Percentiles rank a stretch among this genome's conserved stretches.
These are phyloP conservation scores for Astrothelium subdiscretum DNA, from an alignment of 495 filamentous ascomycete genomes.

Conservation along the genomic window DNA sequence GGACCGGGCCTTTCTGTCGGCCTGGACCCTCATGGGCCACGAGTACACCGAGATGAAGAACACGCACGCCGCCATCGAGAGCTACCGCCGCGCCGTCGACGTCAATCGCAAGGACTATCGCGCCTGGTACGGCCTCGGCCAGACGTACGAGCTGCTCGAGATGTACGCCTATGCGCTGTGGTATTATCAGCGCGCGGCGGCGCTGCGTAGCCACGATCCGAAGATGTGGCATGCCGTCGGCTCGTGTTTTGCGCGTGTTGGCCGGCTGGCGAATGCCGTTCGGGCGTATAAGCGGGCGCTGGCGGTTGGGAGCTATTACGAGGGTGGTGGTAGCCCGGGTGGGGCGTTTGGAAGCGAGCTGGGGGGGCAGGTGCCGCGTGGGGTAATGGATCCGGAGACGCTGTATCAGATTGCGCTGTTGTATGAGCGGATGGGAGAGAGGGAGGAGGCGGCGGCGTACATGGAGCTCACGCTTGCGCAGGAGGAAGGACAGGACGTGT, in stretches of 20 bases:
- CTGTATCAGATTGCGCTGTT: slow-evolving; percentile 80
- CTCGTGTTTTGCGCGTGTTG: slow-evolving; percentile 79
- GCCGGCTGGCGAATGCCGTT: slow-evolving; percentile 70
- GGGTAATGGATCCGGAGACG: slow-evolving; percentile 75
- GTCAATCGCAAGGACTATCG: slow-evolving; percentile 95
- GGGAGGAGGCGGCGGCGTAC: slow-evolving; percentile 71
- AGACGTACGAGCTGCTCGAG: slow-evolving; percentile 94
- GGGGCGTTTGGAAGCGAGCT: slow-evolving; percentile 24
- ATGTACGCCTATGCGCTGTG: slow-evolving; percentile 95
- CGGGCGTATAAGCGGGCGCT: slow-evolving; percentile 89
- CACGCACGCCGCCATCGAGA: slow-evolving; percentile 95
- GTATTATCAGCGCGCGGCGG: slow-evolving; percentile 94
- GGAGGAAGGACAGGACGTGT: slow-evolving; percentile 57
- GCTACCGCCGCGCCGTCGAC: slow-evolving; percentile 90
- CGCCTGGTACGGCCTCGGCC: slow-evolving; percentile 95
- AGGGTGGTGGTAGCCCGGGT: slow-evolving; percentile 35
- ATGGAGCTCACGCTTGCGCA: slow-evolving; percentile 93
- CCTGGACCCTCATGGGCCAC: slow-evolving; percentile 98
- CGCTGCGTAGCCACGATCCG: slow-evolving; percentile 78
- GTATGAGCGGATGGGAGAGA: slow-evolving; percentile 66
- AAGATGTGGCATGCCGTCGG: slow-evolving; percentile 99
- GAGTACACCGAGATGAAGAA: slow-evolving; percentile 99
- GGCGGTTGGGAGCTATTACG: slow-evolving; percentile 69
- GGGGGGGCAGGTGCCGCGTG: slow-evolving; percentile 11
- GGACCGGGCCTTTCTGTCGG: slow-evolving; percentile 81